A percentile compares a stretch with the other conserved stretches of the same genome.
Conservation (phyloP, 176 grass and related monocot species). For the Juncus effusus region DNA sequence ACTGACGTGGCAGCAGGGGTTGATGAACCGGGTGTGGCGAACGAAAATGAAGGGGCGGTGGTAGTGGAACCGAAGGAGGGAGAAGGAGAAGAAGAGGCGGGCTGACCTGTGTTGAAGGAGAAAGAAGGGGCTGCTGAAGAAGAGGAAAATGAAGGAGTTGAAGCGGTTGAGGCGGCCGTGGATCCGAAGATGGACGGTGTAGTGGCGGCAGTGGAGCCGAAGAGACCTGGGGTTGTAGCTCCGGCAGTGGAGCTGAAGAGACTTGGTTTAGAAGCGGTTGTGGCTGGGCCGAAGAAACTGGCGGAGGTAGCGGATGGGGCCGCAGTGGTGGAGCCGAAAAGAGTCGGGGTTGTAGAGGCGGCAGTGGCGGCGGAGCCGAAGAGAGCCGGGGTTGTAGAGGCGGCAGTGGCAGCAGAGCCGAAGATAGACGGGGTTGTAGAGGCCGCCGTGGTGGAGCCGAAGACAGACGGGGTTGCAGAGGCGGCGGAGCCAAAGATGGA, state of each 20-base stretch:
- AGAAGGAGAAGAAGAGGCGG: slow-evolving; percentile 29
- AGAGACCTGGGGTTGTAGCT: slow-evolving; percentile 33
- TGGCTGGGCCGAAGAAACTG: slow-evolving; percentile 36
- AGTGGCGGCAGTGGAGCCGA: too few species aligned
- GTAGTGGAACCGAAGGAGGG: slow-evolving; percentile 16
- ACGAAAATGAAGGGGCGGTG: slow-evolving; percentile 33
- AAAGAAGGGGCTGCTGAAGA: slow-evolving; percentile 27
- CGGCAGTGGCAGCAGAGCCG: slow-evolving; percentile 22
- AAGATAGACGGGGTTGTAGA: slow-evolving; percentile 33
- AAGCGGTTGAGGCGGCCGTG: slow-evolving; percentile 16
- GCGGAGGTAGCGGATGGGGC: slow-evolving; percentile 33
- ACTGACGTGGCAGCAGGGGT: slow-evolving; percentile 20
- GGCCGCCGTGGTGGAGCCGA: slow-evolving; percentile 30
- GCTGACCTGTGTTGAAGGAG: slow-evolving; percentile 25
- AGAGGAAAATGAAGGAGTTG: slow-evolving; percentile 28
- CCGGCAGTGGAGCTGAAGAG: slow-evolving; percentile 31
- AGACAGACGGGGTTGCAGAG: slow-evolving; percentile 22
- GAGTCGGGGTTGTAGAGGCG: slow-evolving; percentile 14
- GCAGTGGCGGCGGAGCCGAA: slow-evolving; percentile 38
- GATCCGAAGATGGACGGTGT: too few species aligned
- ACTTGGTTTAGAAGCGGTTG: slow-evolving; percentile 24
- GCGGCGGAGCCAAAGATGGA: slow-evolving; percentile 11
- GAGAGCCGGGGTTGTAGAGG: slow-evolving; percentile 32
- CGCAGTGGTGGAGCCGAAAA: slow-evolving; percentile 18
- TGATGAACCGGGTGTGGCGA: slow-evolving; percentile 30